Evolutionary conservation across 768 basidiomycete genomes (phyloP), one percentile per base, ranked within the genome.

Genomic region (Russula compacta): DNA sequence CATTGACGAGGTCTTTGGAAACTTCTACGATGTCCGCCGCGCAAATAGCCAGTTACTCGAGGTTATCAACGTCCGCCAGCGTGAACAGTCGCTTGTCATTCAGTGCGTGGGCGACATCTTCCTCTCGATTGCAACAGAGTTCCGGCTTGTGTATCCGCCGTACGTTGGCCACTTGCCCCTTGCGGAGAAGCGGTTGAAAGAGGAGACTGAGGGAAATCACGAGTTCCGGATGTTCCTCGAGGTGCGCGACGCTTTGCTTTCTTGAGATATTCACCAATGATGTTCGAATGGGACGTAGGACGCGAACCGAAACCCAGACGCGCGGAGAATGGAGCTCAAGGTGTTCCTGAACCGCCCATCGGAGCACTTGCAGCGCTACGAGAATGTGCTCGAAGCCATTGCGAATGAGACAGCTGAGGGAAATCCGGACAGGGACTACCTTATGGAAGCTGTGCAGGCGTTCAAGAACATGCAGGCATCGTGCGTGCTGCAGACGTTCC

Each of bases 1-100:
- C 71, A 85, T 97, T 53, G 88, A 91, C 47, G 87, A 91, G 38
- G 86, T 95, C 4, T 95, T 98, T 64, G 85, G 89, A 53, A 97
- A 97, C 70, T 84, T 95, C 43, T 77, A 88, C 5, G 90, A 92
- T 63, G 76, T 98, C n/a, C 82, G 90, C 17, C 87, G 89, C 70
- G 87, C 89, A 69, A 92, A 89, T 67, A 79, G 84, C 35, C 80
- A 84, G 11, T 77, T 97, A n/a, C 78, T 98, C 15, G 91, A 95
- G 68, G 82, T 88, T 4, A 81, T 98, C 74, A 84, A 86, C 66
- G 86, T 92, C 44, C 83, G 93, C 35, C 92, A 98, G 70, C 73
- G 78, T 40, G 93, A 97, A 69, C 87, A 94, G 63, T 82, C 81
- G 0, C 87, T 89, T 0, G 81, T 97, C 55, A 90, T 98, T 39